phyloP scores from a whole-genome alignment of 345 rosid genomes.

The Pugionium dolabratum region DNA sequence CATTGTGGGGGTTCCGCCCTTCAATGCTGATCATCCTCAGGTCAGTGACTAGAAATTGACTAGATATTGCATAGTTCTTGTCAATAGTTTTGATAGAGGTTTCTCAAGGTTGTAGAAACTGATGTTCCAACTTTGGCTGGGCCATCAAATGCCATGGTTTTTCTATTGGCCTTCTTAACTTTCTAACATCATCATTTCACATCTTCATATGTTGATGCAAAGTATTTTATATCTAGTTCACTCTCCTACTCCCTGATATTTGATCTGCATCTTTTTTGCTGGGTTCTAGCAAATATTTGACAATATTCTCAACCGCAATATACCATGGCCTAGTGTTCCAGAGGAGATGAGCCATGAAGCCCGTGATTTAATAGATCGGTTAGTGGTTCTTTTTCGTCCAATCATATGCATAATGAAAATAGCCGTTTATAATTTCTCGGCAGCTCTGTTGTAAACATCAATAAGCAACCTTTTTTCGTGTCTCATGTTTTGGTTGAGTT shows the following conservation, averaged over 20 bases:
- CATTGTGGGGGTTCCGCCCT: slow-evolving; percentile 88
- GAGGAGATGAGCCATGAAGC: slow-evolving; percentile 85
- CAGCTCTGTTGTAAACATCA: slow-evolving; percentile 13
- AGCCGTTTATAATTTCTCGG: not conserved
- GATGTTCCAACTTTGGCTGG: not conserved
- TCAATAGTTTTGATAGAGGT: slow-evolving; percentile 4
- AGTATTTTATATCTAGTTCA: slow-evolving; percentile 3
- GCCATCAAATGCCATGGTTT: not conserved
- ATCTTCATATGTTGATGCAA: not conserved
- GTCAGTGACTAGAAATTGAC: slow-evolving; percentile 21
- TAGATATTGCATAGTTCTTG: slow-evolving; percentile 17
- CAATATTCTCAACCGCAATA: slow-evolving; percentile 86
- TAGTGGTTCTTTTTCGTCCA: slow-evolving; percentile 24
- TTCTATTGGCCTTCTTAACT: slow-evolving; percentile 11
- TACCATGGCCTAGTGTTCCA: slow-evolving; percentile 87
- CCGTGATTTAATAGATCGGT: slow-evolving; percentile 79
- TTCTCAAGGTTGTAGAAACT: slow-evolving; percentile 19
- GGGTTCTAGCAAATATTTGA: slow-evolving; percentile 76
- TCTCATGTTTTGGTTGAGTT: slow-evolving; percentile 18
- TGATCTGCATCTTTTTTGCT: slow-evolving; percentile 30
- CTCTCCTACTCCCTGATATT: slow-evolving; percentile 15
- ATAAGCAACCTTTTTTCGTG: not conserved
- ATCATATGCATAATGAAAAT: slow-evolving; percentile 10
- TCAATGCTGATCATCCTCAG: slow-evolving; percentile 59
- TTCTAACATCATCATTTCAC: slow-evolving; percentile 1